Percentiles rank a stretch among this genome's conserved stretches.
phyloP scores from a whole-genome alignment of 2,329 filamentous ascomycete genomes.

The Aspergillus luchuensis region DNA sequence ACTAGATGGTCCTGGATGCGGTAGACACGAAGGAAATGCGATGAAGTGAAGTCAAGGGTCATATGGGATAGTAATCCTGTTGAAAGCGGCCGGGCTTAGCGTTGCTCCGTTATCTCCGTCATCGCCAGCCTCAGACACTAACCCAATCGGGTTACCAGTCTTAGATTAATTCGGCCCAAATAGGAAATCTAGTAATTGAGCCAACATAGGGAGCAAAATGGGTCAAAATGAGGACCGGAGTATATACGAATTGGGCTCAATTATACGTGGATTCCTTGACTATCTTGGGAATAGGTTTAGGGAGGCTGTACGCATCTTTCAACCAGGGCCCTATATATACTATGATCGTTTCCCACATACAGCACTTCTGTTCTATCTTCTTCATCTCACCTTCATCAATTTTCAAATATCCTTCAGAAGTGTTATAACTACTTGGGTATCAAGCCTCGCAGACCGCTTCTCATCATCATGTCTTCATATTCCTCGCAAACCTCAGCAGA shows the following conservation, averaged over 20 bases:
- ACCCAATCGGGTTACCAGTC: neutral
- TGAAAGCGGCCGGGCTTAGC: neutral
- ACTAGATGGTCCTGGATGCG: neutral
- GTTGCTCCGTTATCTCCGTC: neutral
- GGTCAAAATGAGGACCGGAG: neutral
- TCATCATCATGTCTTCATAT: neutral
- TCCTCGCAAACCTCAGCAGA: neutral
- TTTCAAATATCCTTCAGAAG: neutral
- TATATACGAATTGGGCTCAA: neutral
- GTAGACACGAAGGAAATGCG: neutral
- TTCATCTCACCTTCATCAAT: neutral
- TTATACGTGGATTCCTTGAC: neutral
- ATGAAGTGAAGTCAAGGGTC: neutral
- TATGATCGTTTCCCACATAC: neutral
- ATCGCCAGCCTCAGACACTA: neutral
- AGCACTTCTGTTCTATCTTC: neutral
- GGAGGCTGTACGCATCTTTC: no score
- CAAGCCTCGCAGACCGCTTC: neutral
- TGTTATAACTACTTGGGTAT: no score
- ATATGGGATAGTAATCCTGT: neutral
- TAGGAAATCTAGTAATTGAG: neutral
- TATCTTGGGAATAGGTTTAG: no score
- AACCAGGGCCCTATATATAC: neutral
- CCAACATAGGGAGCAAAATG: neutral
- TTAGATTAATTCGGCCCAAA: neutral